Percentiles rank a stretch among this genome's conserved stretches.
Conservation (phyloP, 805 yeast species). For the Schwanniomyces polymorphus region DNA sequence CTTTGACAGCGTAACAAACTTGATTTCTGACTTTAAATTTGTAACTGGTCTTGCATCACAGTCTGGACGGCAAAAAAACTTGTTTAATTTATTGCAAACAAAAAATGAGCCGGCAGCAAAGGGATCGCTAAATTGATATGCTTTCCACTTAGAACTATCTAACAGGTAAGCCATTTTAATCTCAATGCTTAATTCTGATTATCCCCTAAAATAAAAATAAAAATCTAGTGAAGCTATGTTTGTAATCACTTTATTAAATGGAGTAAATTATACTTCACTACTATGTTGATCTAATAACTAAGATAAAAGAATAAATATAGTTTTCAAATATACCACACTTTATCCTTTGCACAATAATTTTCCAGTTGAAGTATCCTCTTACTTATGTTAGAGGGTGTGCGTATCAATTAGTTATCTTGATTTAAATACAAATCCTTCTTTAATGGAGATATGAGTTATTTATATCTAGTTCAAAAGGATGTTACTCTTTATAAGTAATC, state of each 20-base stretch:
- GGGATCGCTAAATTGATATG: conserved; percentile 66
- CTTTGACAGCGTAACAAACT: conserved; percentile 39
- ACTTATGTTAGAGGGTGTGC: background rate
- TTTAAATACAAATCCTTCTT: background rate
- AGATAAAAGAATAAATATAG: background rate
- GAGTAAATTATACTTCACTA: background rate
- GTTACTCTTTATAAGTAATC: background rate
- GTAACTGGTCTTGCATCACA: conserved; percentile 53
- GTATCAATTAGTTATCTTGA: background rate
- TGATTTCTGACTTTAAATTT: conserved; percentile 45
- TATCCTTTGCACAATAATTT: background rate
- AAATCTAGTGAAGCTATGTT: background rate
- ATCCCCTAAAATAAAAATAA: background rate
- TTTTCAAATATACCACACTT: background rate
- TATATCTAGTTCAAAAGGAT: background rate
- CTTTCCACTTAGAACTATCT: conserved; percentile 55
- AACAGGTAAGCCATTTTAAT: conserved; percentile 38
- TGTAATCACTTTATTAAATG: background rate
- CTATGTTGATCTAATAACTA: background rate
- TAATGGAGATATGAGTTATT: background rate
- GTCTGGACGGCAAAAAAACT: conserved; percentile 64
- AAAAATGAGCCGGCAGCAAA: conserved; percentile 60
- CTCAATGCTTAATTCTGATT: background rate
- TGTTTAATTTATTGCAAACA: conserved; percentile 46
- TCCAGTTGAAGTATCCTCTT: background rate